These are phyloP conservation scores for Scedosporium aurantiacum DNA, from an alignment of 2,329 filamentous ascomycete genomes.

Conservation along the genomic window DNA sequence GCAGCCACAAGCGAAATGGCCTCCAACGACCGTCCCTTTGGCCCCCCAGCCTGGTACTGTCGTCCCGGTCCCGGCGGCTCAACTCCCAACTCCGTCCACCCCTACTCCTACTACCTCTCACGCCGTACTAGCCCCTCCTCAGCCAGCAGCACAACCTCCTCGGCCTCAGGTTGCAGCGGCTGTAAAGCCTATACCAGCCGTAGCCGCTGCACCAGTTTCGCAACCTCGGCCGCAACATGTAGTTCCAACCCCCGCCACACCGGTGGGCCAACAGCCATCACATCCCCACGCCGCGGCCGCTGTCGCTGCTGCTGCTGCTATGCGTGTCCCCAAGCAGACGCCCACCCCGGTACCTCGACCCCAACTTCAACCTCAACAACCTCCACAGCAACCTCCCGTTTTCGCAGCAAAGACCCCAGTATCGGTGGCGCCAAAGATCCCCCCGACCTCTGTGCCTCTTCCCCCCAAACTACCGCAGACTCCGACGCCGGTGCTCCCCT, in stretches of 20 bases:
- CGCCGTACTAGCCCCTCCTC: constrained; percentile 1
- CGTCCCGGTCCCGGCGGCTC: neutral
- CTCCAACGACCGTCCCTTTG: neutral
- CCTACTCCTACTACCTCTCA: neutral
- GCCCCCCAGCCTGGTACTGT: neutral
- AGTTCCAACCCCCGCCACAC: neutral
- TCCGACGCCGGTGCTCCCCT: neutral
- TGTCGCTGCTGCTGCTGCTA: neutral
- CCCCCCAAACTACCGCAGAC: neutral
- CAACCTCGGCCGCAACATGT: neutral
- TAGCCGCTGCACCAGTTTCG: neutral
- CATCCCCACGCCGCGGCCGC: neutral
- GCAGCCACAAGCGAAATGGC: neutral
- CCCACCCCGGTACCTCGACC: neutral
- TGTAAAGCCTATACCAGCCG: neutral
- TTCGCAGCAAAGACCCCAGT: neutral
- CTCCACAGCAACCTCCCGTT: neutral
- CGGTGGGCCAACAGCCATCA: neutral
- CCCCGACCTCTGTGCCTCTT: neutral
- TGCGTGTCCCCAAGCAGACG: neutral
- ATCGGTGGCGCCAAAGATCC: neutral
- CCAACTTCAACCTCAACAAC: neutral
- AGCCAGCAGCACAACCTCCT: constrained; percentile 4
- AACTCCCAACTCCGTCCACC: neutral
- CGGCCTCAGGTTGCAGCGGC: neutral